These are phyloP conservation scores for Arthrobotrys conoides DNA, from an alignment of 2,329 filamentous ascomycete species.

Conservation along the genomic window DNA sequence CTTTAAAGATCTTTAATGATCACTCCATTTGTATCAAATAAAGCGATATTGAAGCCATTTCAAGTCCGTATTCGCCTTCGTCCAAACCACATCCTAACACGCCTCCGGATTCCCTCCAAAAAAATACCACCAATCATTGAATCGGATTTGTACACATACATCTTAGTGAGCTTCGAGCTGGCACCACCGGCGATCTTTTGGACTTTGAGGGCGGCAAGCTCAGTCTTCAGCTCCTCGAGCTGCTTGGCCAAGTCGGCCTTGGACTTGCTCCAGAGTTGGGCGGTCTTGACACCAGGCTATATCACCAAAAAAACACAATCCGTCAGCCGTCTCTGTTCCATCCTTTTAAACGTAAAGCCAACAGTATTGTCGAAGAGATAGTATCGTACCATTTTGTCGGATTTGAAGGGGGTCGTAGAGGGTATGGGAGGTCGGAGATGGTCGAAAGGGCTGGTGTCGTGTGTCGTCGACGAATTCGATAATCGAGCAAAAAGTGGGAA, in stretches of 20 bases:
- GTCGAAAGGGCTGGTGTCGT: constrained; percentile 51
- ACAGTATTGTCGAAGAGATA: constrained; percentile 28
- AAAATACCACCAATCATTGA: constrained; percentile 22
- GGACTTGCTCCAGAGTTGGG: constrained; percentile 98
- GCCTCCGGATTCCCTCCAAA: constrained; percentile 5
- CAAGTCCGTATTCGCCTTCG: background rate
- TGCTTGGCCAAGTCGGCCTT: constrained; percentile 98
- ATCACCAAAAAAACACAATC: constrained; percentile 48
- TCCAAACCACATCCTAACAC: constrained; percentile 58
- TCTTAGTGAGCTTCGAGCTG: constrained; percentile 95
- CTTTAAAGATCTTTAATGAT: constrained; percentile 20
- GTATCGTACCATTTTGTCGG: constrained; percentile 60
- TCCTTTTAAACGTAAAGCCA: constrained; percentile 53
- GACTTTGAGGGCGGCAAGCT: constrained; percentile 95
- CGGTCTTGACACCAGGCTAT: constrained; percentile 89
- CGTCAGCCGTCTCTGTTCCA: constrained; percentile 67
- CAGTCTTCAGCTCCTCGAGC: constrained; percentile 93
- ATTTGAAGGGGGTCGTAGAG: constrained; percentile 42
- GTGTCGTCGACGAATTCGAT: constrained; percentile 60
- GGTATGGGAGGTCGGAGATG: constrained; percentile 23
- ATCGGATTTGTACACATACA: constrained; percentile 75
- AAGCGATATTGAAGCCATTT: background rate
- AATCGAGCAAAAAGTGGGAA: constrained; percentile 50
- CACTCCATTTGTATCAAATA: background rate
- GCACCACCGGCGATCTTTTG: constrained; percentile 97